Conservation (phyloP, 2,329 filamentous ascomycete species). For the Calonectria pauciramosa region DNA sequence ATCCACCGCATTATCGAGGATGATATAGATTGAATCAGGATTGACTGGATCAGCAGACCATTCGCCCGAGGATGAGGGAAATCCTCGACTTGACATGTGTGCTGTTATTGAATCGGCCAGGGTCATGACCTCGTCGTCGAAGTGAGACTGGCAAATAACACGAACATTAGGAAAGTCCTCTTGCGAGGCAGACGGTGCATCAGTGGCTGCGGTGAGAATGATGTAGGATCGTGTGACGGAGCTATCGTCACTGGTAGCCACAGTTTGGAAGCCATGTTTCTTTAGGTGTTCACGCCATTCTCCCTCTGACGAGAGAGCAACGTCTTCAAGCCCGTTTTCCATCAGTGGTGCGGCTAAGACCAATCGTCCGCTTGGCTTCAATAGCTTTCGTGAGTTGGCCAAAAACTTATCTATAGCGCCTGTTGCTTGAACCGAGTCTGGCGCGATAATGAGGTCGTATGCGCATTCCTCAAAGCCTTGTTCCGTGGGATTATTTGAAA, state of each 20-base stretch:
- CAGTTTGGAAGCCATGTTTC: slow-evolving; percentile 8
- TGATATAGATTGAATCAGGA: slow-evolving; percentile 21
- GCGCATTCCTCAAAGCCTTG: slow-evolving; percentile 16
- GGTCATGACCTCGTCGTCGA: slow-evolving; percentile 12
- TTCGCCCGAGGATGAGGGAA: background rate
- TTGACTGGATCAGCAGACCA: slow-evolving; percentile 12
- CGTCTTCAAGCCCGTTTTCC: background rate
- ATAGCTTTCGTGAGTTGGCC: slow-evolving; percentile 20
- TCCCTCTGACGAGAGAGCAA: background rate
- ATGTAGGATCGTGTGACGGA: background rate
- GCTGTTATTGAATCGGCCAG: slow-evolving; percentile 12
- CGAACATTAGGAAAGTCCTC: slow-evolving; percentile 13
- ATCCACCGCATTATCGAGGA: slow-evolving; percentile 22
- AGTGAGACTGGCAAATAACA: slow-evolving; percentile 24
- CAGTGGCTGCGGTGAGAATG: slow-evolving; percentile 1
- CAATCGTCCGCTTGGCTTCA: slow-evolving; percentile 22
- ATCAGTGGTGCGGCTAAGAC: background rate
- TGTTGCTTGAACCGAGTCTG: background rate
- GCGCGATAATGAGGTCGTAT: slow-evolving; percentile 26
- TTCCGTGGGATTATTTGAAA: slow-evolving; percentile 12
- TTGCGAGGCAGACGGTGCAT: background rate
- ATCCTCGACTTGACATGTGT: slow-evolving; percentile 16
- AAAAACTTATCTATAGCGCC: slow-evolving; percentile 1
- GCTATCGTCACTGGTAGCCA: background rate
- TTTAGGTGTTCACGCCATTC: slow-evolving; percentile 13